Conservation (phyloP, 2,329 filamentous ascomycete genomes). For the Colletotrichum spinosum region DNA sequence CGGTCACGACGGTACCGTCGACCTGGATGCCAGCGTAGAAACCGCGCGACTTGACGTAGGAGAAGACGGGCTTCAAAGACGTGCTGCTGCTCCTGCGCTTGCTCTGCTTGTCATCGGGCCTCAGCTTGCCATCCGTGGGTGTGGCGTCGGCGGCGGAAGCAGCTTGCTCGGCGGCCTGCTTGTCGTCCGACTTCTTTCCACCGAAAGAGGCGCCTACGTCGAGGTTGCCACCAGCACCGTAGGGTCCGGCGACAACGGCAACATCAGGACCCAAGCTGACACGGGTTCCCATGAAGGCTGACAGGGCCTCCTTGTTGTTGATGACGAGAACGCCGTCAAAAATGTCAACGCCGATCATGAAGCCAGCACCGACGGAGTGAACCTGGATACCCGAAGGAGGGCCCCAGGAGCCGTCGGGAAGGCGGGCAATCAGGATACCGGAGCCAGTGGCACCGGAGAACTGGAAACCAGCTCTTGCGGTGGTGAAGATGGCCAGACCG, state of each 20-base stretch:
- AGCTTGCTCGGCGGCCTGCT: conserved; percentile 30
- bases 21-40: conserved; percentile 89
- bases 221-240: conserved; percentile 78
- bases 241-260: conserved; percentile 76
- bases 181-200: conserved; percentile 37
- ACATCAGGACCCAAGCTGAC: conserved; percentile 84
- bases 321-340: conserved; percentile 92
- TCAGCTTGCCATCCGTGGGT: conserved; percentile 47
- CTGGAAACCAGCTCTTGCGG: conserved; percentile 74
- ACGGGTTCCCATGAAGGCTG: conserved; percentile 80
- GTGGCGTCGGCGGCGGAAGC: conserved; percentile 24
- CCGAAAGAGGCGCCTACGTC: conserved; percentile 61
- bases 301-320: conserved; percentile 80
- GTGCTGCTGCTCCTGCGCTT: conserved; percentile 38
- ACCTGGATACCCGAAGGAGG: conserved; percentile 86
- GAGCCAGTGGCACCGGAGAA: conserved; percentile 75
- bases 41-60: conserved; percentile 88
- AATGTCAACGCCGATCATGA: conserved; percentile 85
- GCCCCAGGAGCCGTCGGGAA: conserved; percentile 77
- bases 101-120: conserved; percentile 51
- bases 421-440: conserved; percentile 72
- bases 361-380: conserved; percentile 82
- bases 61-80: conserved; percentile 58
- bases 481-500: conserved; percentile 79
- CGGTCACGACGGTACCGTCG: conserved; percentile 87